Conservation (phyloP, 345 rosid species). For the Anacardium occidentale region DNA sequence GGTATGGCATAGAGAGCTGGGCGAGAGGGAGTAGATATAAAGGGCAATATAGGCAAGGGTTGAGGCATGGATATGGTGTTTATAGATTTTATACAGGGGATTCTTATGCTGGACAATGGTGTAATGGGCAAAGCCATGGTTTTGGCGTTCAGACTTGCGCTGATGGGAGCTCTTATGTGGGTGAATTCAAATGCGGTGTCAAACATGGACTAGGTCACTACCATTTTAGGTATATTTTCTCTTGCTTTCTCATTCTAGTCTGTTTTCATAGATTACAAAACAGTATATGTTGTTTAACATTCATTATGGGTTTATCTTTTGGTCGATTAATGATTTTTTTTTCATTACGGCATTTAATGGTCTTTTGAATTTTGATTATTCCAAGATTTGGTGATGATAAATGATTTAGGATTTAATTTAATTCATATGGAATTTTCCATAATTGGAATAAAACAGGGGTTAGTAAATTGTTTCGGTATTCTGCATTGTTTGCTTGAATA, state of each 20-base stretch:
- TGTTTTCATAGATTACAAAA: not conserved
- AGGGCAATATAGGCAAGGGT: slow-evolving; percentile 80
- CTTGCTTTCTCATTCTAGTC: not conserved
- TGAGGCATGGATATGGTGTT: slow-evolving; percentile 78
- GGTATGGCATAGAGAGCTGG: slow-evolving; percentile 93
- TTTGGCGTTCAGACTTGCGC: slow-evolving; percentile 81
- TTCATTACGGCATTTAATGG: too few species aligned
- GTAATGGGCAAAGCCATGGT: slow-evolving; percentile 93
- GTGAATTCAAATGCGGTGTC: slow-evolving; percentile 81
- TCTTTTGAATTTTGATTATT: not conserved
- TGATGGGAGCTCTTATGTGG: slow-evolving; percentile 82
- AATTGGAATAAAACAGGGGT: not conserved
- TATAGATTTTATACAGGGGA: slow-evolving; percentile 88
- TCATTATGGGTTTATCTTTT: not conserved
- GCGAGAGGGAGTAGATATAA: slow-evolving; percentile 86
- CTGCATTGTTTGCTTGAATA: not conserved
- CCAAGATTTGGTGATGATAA: not conserved
- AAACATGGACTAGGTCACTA: slow-evolving; percentile 93
- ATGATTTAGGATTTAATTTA: not conserved
- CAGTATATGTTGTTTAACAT: not conserved
- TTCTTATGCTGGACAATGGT: slow-evolving; percentile 91
- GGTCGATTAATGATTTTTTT: not conserved
- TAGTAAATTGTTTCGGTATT: not conserved
- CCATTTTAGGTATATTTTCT: slow-evolving; percentile 67
- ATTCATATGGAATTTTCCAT: not conserved